A percentile compares a stretch with the other conserved stretches of the same genome.
Evolutionary conservation across 306 rosid species (phyloP).

Genomic region (Comarum palustre): DNA sequence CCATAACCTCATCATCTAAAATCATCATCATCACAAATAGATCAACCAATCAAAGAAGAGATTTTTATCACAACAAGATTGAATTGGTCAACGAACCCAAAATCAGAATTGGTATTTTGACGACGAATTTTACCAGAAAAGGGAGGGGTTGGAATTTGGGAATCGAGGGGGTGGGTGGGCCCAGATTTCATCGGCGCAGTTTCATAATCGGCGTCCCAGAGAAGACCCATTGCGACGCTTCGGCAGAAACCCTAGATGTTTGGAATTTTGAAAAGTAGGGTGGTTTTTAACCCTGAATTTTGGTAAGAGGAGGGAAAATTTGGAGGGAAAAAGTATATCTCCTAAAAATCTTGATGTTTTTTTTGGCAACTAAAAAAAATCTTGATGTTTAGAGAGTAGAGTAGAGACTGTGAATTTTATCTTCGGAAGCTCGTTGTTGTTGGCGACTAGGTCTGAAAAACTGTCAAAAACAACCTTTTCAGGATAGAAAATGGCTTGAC

Average conservation of each 20-base stretch:
- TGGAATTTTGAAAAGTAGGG: not conserved
- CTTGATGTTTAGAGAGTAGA: too few species aligned
- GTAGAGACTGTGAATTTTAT: too few species aligned
- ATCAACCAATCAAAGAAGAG: not conserved
- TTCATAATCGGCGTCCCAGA: conserved; percentile 25
- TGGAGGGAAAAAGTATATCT: conserved; percentile 23
- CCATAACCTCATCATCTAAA: conserved; percentile 36
- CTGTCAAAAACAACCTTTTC: too few species aligned
- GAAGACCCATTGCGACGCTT: conserved; percentile 35
- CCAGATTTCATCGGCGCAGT: conserved; percentile 15
- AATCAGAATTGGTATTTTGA: not conserved
- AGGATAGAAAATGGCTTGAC: too few species aligned
- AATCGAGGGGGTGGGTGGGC: conserved; percentile 41
- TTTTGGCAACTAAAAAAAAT: too few species aligned
- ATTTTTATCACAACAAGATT: not conserved
- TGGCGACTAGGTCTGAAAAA: too few species aligned
- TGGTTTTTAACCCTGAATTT: too few species aligned
- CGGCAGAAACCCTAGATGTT: conserved; percentile 16
- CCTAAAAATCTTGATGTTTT: too few species aligned
- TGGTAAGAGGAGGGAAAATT: too few species aligned
- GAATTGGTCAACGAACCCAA: too few species aligned
- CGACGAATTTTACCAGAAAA: not conserved
- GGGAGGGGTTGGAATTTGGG: conserved; percentile 9
- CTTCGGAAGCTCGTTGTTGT: too few species aligned
- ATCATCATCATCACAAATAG: not conserved